Conservation (phyloP, 225 moss, liverwort and hornwort species). For the Straminergon stramineum region DNA sequence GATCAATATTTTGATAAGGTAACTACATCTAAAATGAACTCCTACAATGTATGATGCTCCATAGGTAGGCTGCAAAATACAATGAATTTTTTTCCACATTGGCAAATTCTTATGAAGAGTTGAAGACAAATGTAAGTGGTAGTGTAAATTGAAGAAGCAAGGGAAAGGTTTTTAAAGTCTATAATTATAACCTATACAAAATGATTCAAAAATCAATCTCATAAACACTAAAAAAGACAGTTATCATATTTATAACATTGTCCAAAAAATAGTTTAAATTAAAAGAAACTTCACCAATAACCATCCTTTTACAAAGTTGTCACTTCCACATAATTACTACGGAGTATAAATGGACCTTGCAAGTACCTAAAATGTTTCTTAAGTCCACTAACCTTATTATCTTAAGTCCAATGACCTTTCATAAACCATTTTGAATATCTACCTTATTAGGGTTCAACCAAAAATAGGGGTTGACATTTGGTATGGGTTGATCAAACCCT, state of each 20-base stretch:
- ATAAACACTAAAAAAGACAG: not conserved
- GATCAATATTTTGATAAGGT: not conserved
- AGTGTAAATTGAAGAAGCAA: not conserved
- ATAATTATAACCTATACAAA: not conserved
- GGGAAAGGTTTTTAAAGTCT: not conserved
- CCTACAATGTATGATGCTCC: not conserved
- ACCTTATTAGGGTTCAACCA: not conserved
- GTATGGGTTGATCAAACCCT: not conserved
- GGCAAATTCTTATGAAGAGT: not conserved
- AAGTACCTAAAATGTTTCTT: not conserved
- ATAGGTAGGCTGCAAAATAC: not conserved
- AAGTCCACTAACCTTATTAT: not conserved
- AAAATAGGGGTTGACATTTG: not conserved
- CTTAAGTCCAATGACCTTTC: too few species aligned
- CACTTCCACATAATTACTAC: too few species aligned
- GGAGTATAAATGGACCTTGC: not conserved
- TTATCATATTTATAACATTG: not conserved
- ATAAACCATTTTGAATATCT: not conserved
- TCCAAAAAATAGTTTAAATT: not conserved
- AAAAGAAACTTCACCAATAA: not conserved
- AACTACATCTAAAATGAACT: not conserved
- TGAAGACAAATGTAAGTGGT: not conserved
- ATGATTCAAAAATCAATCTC: not conserved
- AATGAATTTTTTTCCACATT: not conserved
- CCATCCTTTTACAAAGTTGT: not conserved